Base-by-base conservation (phyloP, 2,329 filamentous ascomycete species). In the Penicillium janthinellum region DNA sequence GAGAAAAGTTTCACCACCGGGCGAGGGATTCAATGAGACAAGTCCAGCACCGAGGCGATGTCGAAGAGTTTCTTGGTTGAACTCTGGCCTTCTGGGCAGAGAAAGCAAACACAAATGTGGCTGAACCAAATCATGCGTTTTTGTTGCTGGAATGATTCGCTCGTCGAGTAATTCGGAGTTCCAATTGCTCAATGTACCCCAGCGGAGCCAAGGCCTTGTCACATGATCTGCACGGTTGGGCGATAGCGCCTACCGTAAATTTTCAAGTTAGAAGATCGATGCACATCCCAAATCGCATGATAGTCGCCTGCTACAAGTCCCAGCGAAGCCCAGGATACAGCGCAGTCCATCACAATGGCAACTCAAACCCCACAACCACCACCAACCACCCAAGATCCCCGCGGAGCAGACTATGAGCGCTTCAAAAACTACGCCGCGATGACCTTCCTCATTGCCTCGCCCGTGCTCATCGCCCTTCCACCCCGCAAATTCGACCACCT, bases 401-500 rank as follows among this genome's bases (percentile, higher is more conserved):
- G 75, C 53, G 67, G 70, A 61, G 73, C 70, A 53, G 77, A 79
- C 63, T 79, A 73, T 64, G 52, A 72, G 39, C 72, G 69, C 56
- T 77, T 78, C 71, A 79, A 79, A 60, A 70, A 70, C 62, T 76
- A 75, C 62, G 69, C 76, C 28, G 74, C 76, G n/a, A 63, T 71
- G 28, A 72, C 72, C 25, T 77, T 79, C 64, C 66, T 77, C 34
- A 41, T 76, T 56, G 71, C 67, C 34, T 68, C 73, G 0, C 74
- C 74, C 1, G 61, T 73, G 52, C 62, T 73, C 37, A 68, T 73
- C 55, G 67, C 71, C 59, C 67, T 74, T 37, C 72, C 77, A 59
- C 77, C 78, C 58, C 66, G 78, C 68, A 71, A 72, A 67, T 69
- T 77, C 42, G 73, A 77, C 65, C 67, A 70, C 44, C 64, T 76